Percentiles rank a stretch among this genome's conserved stretches.
phyloP scores from a whole-genome alignment of 352 stramenopile genomes.

The Elongisporangium undulatum region DNA sequence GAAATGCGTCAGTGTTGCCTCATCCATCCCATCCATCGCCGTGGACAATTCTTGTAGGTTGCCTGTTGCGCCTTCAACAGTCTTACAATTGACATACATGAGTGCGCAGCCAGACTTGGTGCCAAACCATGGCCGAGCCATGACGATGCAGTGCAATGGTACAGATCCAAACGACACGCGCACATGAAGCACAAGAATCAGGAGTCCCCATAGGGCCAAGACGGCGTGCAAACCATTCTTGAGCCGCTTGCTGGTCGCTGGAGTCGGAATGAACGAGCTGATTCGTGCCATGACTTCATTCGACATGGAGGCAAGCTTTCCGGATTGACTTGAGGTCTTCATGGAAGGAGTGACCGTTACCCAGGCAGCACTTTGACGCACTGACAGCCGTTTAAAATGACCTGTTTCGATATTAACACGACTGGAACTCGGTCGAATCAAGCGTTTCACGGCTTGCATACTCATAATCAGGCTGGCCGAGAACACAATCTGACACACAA shows the following conservation, averaged over 20 bases:
- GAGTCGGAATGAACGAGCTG: background rate
- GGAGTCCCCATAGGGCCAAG: background rate
- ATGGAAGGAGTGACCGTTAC: background rate
- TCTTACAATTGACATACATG: background rate
- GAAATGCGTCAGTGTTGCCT: slow-evolving; percentile 5
- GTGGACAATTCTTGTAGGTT: background rate
- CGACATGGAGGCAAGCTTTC: background rate
- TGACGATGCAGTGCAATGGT: background rate
- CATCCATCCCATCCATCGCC: background rate
- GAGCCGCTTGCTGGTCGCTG: background rate
- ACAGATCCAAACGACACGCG: background rate
- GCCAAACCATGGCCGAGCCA: background rate
- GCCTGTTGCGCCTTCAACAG: background rate
- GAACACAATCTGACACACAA: slow-evolving; percentile 2
- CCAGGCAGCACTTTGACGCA: background rate
- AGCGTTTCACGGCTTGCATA: background rate
- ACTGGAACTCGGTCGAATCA: background rate
- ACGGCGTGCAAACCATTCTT: background rate
- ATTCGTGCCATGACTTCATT: background rate
- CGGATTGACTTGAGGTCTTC: background rate
- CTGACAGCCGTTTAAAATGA: background rate
- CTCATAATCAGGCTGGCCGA: slow-evolving; percentile 4
- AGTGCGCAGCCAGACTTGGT: background rate
- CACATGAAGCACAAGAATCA: background rate
- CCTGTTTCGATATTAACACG: background rate